Percentiles rank a stretch among this genome's conserved stretches.
phyloP scores from a whole-genome alignment of 345 rosid species.

The Geranium rotundifolium region DNA sequence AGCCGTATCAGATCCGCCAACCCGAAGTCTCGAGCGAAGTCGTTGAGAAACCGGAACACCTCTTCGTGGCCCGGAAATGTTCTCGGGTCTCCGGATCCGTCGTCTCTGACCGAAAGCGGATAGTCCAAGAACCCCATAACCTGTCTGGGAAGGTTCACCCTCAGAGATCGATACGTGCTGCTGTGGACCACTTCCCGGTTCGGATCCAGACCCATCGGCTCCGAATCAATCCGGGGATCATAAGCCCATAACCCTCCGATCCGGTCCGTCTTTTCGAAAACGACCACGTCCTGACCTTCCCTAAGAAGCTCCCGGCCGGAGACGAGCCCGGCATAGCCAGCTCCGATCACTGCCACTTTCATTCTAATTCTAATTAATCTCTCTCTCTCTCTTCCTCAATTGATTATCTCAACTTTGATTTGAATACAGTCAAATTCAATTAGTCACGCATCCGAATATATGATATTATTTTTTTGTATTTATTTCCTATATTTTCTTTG shows the following conservation, averaged over 20 bases:
- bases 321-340: conserved; percentile 18
- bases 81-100: conserved; percentile 9
- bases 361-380: too few species aligned
- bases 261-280: conserved; percentile 7
- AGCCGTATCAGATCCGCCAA: conserved; percentile 9
- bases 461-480: too few species aligned
- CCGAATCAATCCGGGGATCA: conserved; percentile 12
- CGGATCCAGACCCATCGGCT: conserved; percentile 17
- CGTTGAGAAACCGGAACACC: conserved; percentile 12
- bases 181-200: conserved; percentile 9
- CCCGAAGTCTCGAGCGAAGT: conserved; percentile 13
- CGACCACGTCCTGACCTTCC: conserved; percentile 19
- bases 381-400: too few species aligned
- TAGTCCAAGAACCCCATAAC: conserved; percentile 20
- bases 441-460: too few species aligned
- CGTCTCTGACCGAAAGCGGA: conserved; percentile 4
- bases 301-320: conserved; percentile 19
- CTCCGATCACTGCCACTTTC: conserved; percentile 21
- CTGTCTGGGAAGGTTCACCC: conserved; percentile 18
- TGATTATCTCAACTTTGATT: too few species aligned
- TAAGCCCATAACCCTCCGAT: conserved; percentile 22
- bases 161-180: conserved; percentile 17
- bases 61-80: conserved; percentile 15
- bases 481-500: too few species aligned
- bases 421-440: too few species aligned